phyloP scores from a whole-genome alignment of 169 alveolate genomes.

The Cyclospora cayetanensis region DNA sequence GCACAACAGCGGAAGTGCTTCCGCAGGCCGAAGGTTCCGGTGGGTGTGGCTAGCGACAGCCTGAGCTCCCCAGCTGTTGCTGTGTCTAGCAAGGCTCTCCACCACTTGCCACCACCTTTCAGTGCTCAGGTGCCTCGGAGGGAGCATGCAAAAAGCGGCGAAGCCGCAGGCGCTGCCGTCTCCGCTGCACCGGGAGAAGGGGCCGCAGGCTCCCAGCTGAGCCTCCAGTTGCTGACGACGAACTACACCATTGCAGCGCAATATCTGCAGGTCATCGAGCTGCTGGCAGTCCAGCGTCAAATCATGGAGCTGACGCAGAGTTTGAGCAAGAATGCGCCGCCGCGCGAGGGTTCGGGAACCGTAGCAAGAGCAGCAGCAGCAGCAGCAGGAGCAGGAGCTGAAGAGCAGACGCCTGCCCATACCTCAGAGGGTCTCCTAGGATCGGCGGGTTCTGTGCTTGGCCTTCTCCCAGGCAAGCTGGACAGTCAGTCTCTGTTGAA shows the following conservation, averaged over 20 bases:
- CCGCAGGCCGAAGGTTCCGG: constrained; percentile 13
- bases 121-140: not conserved
- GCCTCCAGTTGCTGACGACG: constrained; percentile 49
- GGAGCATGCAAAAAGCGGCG: not conserved
- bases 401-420: not conserved
- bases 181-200: constrained; percentile 19
- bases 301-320: constrained; percentile 35
- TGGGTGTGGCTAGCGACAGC: not conserved
- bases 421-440: not conserved
- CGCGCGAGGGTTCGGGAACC: not conserved
- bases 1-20: not conserved
- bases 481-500: not conserved
- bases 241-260: constrained; percentile 61
- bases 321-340: not conserved
- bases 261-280: constrained; percentile 59
- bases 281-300: constrained; percentile 61
- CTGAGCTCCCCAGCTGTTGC: not conserved
- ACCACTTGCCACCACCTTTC: not conserved
- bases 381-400: not conserved
- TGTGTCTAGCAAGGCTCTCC: not conserved
- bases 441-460: not conserved
- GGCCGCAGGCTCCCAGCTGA: not conserved
- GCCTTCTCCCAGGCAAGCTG: not conserved
- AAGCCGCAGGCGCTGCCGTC: constrained; percentile 31
- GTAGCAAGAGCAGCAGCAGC: constrained; percentile 24